Percentiles rank a stretch among this genome's conserved stretches.
Evolutionary conservation across 2,329 filamentous ascomycete genomes (phyloP).

Genomic region (Cyanodermella asteris): DNA sequence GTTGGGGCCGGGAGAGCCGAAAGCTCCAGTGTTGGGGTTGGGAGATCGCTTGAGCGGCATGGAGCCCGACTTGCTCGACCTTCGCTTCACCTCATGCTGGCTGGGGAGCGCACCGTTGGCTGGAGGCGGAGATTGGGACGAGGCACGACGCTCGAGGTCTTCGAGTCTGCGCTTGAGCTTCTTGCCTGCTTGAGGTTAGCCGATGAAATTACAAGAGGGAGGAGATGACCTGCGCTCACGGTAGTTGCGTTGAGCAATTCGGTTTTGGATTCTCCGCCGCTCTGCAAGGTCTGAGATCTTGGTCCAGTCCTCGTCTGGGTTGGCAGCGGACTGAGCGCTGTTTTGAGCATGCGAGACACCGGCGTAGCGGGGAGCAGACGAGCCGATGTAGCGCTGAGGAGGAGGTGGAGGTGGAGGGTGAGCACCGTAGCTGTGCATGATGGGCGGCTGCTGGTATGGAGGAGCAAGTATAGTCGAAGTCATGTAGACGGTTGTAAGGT

Average conservation of each 20-base stretch:
- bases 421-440: constrained; percentile 6
- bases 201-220: neutral
- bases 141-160: constrained; percentile 41
- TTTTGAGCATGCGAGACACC: constrained; percentile 58
- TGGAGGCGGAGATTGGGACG: too few species aligned
- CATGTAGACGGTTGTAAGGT: too few species aligned
- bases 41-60: too few species aligned
- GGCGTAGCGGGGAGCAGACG: constrained; percentile 36
- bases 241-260: constrained; percentile 94
- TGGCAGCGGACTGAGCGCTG: constrained; percentile 85
- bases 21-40: too few species aligned
- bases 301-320: constrained; percentile 96
- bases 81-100: too few species aligned
- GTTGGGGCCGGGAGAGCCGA: too few species aligned
- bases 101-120: too few species aligned
- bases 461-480: too few species aligned
- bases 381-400: constrained; percentile 4
- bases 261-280: constrained; percentile 83
- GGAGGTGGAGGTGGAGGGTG: constrained; percentile 5
- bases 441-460: constrained; percentile 26
- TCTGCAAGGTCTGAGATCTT: constrained; percentile 96
- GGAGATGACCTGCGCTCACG: constrained; percentile 34
- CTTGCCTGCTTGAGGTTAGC: constrained; percentile 26
- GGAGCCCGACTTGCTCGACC: too few species aligned
- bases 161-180: constrained; percentile 46